Evolutionary conservation across 768 basidiomycete genomes (phyloP).

Genomic region (Baorangia bicolor): DNA sequence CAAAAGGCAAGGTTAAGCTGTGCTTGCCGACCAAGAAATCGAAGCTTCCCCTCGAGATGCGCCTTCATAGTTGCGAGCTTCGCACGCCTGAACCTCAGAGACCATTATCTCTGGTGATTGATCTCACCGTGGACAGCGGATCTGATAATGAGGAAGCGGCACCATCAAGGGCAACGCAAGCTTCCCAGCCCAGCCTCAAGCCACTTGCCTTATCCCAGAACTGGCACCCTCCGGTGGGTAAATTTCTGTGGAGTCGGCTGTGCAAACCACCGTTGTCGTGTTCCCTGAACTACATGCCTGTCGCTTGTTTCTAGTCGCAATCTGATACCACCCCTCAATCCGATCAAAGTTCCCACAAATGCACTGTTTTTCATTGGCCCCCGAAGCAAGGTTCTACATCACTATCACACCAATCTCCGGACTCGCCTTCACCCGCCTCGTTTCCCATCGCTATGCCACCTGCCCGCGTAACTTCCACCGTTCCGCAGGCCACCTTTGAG

Average conservation of each 20-base stretch:
- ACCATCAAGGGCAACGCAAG: not conserved
- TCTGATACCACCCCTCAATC: not conserved
- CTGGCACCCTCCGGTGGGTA: constrained; percentile 11
- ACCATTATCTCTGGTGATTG: constrained; percentile 14
- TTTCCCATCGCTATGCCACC: not conserved
- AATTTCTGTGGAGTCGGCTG: not conserved
- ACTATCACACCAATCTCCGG: not conserved
- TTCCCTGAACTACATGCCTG: not conserved
- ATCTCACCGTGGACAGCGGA: constrained; percentile 18
- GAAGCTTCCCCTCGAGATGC: constrained; percentile 16
- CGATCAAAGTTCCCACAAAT: not conserved
- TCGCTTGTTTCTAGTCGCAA: constrained; percentile 8
- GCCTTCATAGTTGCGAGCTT: constrained; percentile 12
- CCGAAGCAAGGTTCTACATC: constrained; percentile 1
- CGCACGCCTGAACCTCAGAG: not conserved
- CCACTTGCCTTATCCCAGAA: not conserved
- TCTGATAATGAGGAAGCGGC: not conserved
- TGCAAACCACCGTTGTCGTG: not conserved
- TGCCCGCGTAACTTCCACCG: not conserved
- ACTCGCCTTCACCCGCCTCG: not conserved
- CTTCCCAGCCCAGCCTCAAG: not conserved
- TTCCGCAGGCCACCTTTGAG: not conserved
- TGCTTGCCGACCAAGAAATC: constrained; percentile 16
- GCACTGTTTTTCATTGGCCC: not conserved
- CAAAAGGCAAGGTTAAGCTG: constrained; percentile 27